phyloP scores from a whole-genome alignment of 2,329 filamentous ascomycete genomes.

The Fusarium sp. region DNA sequence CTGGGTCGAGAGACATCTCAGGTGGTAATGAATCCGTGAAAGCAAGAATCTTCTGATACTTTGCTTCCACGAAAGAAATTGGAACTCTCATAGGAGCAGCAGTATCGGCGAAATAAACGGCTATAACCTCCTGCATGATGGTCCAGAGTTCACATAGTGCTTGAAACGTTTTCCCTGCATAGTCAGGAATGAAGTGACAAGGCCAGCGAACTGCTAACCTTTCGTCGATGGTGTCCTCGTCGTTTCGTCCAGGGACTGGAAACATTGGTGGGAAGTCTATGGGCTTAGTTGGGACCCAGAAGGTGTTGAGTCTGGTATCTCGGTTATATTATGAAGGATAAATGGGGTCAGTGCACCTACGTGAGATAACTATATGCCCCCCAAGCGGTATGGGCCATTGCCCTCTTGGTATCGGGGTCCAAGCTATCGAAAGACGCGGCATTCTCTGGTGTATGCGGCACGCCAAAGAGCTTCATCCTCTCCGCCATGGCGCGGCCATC shows the following conservation, averaged over 20 bases:
- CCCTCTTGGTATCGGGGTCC: constrained; percentile 15
- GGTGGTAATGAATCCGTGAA: constrained; percentile 23
- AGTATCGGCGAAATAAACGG: constrained; percentile 26
- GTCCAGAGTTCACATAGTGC: constrained; percentile 34
- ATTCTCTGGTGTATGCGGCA: constrained; percentile 22
- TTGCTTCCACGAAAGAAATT: constrained; percentile 23
- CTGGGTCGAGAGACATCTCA: not conserved
- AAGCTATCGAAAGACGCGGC: constrained; percentile 16
- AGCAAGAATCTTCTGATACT: constrained; percentile 23
- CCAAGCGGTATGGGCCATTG: constrained; percentile 22
- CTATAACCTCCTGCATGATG: constrained; percentile 36
- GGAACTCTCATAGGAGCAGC: constrained; percentile 8
- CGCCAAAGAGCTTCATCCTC: constrained; percentile 21
- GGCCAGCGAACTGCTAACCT: constrained; percentile 38
- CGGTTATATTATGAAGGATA: not conserved
- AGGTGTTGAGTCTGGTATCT: constrained; percentile 20
- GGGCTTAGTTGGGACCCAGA: constrained; percentile 23
- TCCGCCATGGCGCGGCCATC: constrained; percentile 26
- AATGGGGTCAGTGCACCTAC: not conserved
- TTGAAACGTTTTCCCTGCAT: constrained; percentile 35
- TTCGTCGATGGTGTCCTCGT: constrained; percentile 16
- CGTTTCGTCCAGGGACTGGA: constrained; percentile 25
- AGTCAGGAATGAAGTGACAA: constrained; percentile 22
- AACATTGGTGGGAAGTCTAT: constrained; percentile 32
- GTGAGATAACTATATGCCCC: constrained; percentile 33